Base-by-base conservation (phyloP, 805 yeast species). In the Cyberlindnera mrakii region DNA sequence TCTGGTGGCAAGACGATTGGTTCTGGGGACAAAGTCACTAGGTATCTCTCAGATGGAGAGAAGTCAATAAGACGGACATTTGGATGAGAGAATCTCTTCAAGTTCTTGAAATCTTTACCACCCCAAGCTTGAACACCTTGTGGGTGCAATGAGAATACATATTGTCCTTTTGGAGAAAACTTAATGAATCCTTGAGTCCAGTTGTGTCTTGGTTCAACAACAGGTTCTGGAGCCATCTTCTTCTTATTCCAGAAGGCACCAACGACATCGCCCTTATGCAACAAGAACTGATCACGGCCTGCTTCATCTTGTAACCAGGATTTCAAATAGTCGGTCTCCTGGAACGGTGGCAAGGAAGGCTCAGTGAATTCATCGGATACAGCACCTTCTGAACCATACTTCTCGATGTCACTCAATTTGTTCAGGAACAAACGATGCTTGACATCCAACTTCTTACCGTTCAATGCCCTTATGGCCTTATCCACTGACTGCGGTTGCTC, bases 51-150 rank as follows among this genome's bases (percentile, higher is more conserved):
- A 58, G 79, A 79, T 47, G 98, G 97, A 37, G 97, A 88, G 58
- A 93, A 85, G 63, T 90, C 96, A 45, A 91, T 75, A 52, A 89
- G 77, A 62, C 93, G 78, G 37, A 89, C 96, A 59, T 87, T 87
- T 45, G 87, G 90, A 63, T 93, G 99, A 48, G 81, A 74, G 60
- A 85, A 88, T 66, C 88, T 82, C 56, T 75, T 78, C 54, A 88
- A 70, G 56, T 85, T 75, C 50, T 75, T 78, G 60, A 88, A 88
- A 38, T 77, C 72, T 43, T 77, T 76, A 48, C 98, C 97, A 61
- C 98, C 99, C 95, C 97, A 93, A 23, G 91, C 77, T 63, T 88
- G 95, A 44, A 89, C 80, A 73, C 98, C 98, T 67, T 87, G 95
- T 40, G 88, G 88, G 67, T 91, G 97, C 55, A 89, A 74, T 1